Evolutionary conservation across 192 early-diverging fungal species (phyloP), one percentile per base, ranked within the genome.

Genomic region (Coemansia sp.): DNA sequence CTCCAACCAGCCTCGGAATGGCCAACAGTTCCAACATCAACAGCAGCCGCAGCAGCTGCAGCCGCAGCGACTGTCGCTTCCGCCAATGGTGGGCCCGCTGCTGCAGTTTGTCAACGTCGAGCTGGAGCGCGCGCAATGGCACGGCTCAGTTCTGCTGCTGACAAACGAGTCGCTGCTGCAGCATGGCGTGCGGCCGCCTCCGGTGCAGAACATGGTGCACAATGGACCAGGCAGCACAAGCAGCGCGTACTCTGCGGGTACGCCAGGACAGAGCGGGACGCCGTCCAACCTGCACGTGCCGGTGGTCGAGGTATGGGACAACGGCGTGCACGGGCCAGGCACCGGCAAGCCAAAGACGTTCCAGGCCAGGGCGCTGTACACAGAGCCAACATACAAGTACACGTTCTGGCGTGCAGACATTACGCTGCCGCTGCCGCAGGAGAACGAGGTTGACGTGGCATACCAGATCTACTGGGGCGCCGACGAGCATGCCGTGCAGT

Each of bases 41-140:
- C 63, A 63, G 53, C 60, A 37, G 44, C 58, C 38, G 63, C 63
- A 0, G 28, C 47, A 26, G 28, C 28, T 5, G 55, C 63, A 63
- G 53, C 60, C 47, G 44, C 58, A 46, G 63, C 63, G 24, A 14
- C 48, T 52, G 53, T 46, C 61, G 52, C 51, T 79, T 34, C 76
- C 76, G 46, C 53, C 77, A n/a, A 54, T 80, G 65, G 40, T 80
- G 12, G 77, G 77, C 1, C 77, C 77, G 10, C 34, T 74, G 72
- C 65, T 80, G 58, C 77, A 80, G 68, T 80, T 80, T 57, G 68
- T 74, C 55, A 69, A 74, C 62, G 71, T 74, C 4, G 77, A 80
- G 61, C 64, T 74, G 18, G 72, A 70, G 61, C 67, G 64, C 17
- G 77, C 77, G 28, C 60, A 61, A 62, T 80, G 77, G 77, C 64